phyloP scores from a whole-genome alignment of 495 filamentous ascomycete species.

The Xylaria longipes region DNA sequence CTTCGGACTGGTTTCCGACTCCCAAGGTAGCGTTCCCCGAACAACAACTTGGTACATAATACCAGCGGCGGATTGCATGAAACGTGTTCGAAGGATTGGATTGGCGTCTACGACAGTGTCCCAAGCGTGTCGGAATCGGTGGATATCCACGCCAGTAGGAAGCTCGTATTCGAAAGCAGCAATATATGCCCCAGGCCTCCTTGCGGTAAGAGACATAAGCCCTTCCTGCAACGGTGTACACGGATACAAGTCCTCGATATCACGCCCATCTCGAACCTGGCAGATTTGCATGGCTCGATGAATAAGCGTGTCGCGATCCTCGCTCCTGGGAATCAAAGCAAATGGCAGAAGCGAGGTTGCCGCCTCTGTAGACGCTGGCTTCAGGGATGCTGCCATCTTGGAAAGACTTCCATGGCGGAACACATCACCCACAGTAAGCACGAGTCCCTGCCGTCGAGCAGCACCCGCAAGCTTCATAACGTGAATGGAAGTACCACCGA shows the following conservation, averaged over 20 bases:
- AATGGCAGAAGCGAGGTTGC: neutral
- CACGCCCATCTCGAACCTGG: neutral
- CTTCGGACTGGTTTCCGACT: neutral
- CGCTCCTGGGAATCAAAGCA: neutral
- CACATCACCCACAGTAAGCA: neutral
- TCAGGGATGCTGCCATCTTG: neutral
- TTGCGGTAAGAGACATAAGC: slow-evolving; percentile 7
- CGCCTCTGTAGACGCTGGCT: neutral
- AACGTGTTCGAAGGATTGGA: slow-evolving; percentile 29
- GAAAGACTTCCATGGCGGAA: slow-evolving; percentile 1
- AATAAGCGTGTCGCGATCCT: neutral
- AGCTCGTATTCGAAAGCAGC: slow-evolving; percentile 49
- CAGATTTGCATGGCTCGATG: neutral
- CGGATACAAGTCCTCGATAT: slow-evolving; percentile 20
- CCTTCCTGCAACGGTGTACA: slow-evolving; percentile 20
- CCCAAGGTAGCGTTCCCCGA: slow-evolving; percentile 25
- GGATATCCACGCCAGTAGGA: slow-evolving; percentile 41
- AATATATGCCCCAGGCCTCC: slow-evolving; percentile 41
- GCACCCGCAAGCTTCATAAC: slow-evolving; percentile 63
- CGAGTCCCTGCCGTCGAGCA: slow-evolving; percentile 39
- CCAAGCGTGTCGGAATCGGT: slow-evolving; percentile 52
- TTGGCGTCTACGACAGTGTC: slow-evolving; percentile 25
- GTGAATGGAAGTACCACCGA: slow-evolving; percentile 64
- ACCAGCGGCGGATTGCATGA: slow-evolving; percentile 28
- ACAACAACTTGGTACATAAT: slow-evolving; percentile 35